Evolutionary conservation across 306 rosid genomes (phyloP), one percentile per base, ranked within the genome.

Genomic region (Alnus rubra): DNA sequence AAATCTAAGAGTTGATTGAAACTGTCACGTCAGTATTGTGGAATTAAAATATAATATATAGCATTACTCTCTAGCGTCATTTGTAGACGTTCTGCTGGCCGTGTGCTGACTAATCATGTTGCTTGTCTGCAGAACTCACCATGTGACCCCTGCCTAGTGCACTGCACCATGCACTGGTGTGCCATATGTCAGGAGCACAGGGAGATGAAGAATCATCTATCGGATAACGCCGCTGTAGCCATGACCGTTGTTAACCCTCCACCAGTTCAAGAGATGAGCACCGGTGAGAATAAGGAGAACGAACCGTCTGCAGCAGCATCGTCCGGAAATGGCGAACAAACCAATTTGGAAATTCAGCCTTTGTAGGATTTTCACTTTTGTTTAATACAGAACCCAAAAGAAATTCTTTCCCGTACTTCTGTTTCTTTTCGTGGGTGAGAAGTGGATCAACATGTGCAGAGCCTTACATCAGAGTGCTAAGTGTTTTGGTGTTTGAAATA

Each of bases 91-190:
- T 52, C 54, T 47, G 10, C 11, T 19, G 56, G 14, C 56, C 10
- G 4, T 42, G 48, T 79, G 19, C 49, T 77, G 68, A 67, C 59
- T 28, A 15, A 19, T 55, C 72, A 16, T 76, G 33, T 48, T 78
- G 39, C 51, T 64, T 76, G 14, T 23, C 51, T 80, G 68, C 82
- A 88, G 90, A 82, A 86, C 79, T 86, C 90, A 51, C 92, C 88
- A 9, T 88, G 88, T 82, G 92, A 88, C 71, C 90, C 90, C 33
- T 88, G 92, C 87, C 68, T 88, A 78, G 92, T 88, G 85, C 89
- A 84, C 74, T 88, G 88, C 76, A 79, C 87, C 80, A 10, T 88
- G 83, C 89, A 88, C 74, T 86, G 85, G 90, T 88, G 90, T 75
- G 88, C 88, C 63, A 51, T 88, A 65, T 88, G 92, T 76, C 90